A percentile compares a stretch with the other conserved stretches of the same genome.
phyloP scores from a whole-genome alignment of 2,329 filamentous ascomycete genomes.

The Fulvia fulva region DNA sequence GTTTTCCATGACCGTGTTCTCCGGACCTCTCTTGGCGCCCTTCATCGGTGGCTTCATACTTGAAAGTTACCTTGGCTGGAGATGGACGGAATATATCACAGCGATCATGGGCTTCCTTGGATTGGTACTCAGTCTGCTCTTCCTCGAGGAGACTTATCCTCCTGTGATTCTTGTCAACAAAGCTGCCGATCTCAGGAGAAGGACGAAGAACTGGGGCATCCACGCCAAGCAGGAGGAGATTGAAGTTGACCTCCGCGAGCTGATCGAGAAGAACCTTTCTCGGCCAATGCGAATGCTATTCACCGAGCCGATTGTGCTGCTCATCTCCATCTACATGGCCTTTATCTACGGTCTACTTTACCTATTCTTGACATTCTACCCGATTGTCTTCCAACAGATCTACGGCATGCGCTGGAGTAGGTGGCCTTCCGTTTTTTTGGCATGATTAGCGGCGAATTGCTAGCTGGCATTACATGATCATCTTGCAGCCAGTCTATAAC shows the following conservation, averaged over 20 bases:
- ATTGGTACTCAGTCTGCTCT: conserved; percentile 47
- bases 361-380: conserved; percentile 80
- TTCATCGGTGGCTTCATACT: conserved; percentile 34
- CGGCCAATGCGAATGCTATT: conserved; percentile 47
- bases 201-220: conserved; percentile 56
- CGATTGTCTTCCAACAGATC: conserved; percentile 69
- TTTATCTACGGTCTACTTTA: conserved; percentile 60
- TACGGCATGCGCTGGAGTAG: conserved; percentile 67
- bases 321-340: conserved; percentile 43
- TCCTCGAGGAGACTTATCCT: conserved; percentile 56
- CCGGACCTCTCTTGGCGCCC: conserved; percentile 32
- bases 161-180: conserved; percentile 56
- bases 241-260: conserved; percentile 36
- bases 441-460: conserved; percentile 47
- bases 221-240: conserved; percentile 49
- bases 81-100: conserved; percentile 49
- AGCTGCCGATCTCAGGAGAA: conserved; percentile 50
- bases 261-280: conserved; percentile 36
- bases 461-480: conserved; percentile 24
- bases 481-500: conserved; percentile 33
- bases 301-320: conserved; percentile 48
- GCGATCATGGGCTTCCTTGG: conserved; percentile 55
- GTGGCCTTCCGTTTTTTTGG: conserved; percentile 81
- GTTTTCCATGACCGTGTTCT: conserved; percentile 31
- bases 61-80: conserved; percentile 42